Evolutionary conservation across 2,329 filamentous ascomycete species (phyloP).

Genomic region (Colletotrichum gloeosporioides): DNA sequence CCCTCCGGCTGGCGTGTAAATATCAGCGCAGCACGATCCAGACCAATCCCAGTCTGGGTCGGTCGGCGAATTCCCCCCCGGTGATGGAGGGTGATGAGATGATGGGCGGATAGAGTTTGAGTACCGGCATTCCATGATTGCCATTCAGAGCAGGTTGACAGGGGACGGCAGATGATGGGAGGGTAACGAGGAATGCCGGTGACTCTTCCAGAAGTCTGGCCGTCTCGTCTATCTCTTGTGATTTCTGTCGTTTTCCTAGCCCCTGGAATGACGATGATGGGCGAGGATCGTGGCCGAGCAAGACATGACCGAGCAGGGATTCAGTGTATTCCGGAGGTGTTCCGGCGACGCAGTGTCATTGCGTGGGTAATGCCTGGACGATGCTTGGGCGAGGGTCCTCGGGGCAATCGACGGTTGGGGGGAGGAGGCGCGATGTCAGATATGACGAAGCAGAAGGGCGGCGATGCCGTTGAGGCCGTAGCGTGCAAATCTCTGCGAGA

Average conservation of each 20-base stretch:
- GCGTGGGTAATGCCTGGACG: neutral
- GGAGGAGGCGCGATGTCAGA: neutral
- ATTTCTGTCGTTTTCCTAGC: neutral
- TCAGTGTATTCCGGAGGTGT: neutral
- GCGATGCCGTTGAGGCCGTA: neutral
- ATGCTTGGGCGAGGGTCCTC: neutral
- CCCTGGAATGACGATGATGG: conserved; percentile 3
- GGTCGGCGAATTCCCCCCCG: neutral
- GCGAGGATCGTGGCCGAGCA: neutral
- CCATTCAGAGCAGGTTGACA: neutral
- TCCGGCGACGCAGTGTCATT: neutral
- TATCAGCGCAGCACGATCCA: neutral
- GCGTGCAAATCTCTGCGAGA: neutral
- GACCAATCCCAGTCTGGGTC: neutral
- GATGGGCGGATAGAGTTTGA: conserved; percentile 9
- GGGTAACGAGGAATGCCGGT: neutral
- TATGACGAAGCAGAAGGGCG: neutral
- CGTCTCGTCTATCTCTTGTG: neutral
- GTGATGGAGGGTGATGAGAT: neutral
- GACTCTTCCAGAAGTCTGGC: conserved; percentile 12
- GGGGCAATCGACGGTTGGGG: neutral
- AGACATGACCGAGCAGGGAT: neutral
- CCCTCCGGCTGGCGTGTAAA: neutral
- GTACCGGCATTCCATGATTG: conserved; percentile 1
- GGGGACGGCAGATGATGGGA: neutral